Conservation (phyloP, 1,284 basidiomycete species). For the Pholiota adiposa region DNA sequence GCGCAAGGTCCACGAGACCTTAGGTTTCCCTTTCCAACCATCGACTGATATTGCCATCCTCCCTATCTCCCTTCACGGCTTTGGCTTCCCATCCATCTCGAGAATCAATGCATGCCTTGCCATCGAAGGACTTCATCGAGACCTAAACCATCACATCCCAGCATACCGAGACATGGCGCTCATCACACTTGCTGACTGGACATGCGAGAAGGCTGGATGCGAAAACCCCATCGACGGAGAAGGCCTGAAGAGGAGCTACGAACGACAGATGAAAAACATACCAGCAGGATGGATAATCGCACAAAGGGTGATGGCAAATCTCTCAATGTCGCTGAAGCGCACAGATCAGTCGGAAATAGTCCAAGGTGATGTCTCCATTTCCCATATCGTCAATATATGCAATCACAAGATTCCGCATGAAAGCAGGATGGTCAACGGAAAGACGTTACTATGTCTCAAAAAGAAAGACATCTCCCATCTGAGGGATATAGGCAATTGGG, state of each 20-base stretch:
- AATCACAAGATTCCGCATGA: slow-evolving; percentile 2
- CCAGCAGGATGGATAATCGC: slow-evolving; percentile 21
- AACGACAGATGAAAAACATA: background rate
- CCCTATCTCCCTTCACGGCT: slow-evolving; percentile 23
- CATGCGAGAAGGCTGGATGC: slow-evolving; percentile 5
- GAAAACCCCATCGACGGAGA: slow-evolving; percentile 21
- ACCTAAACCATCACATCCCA: slow-evolving; percentile 36
- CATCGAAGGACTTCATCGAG: slow-evolving; percentile 24
- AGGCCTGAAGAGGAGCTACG: slow-evolving; percentile 7
- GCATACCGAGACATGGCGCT: slow-evolving; percentile 29
- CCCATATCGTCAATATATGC: slow-evolving; percentile 12
- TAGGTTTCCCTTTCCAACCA: slow-evolving; percentile 18
- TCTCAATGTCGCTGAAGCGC: slow-evolving; percentile 12
- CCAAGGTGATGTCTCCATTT: slow-evolving; percentile 18
- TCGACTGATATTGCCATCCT: slow-evolving; percentile 21
- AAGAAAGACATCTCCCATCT: slow-evolving; percentile 2
- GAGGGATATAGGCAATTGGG: too few species aligned
- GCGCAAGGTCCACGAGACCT: background rate
- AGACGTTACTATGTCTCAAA: background rate
- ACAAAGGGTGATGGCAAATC: slow-evolving; percentile 2
- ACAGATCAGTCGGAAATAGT: slow-evolving; percentile 15
- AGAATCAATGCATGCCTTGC: slow-evolving; percentile 31
- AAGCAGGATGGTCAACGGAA: too few species aligned
- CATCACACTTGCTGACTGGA: slow-evolving; percentile 38
- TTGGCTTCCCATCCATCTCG: slow-evolving; percentile 31